Conservation (phyloP, 179 eudicot species). For the Beta corolliflora region DNA sequence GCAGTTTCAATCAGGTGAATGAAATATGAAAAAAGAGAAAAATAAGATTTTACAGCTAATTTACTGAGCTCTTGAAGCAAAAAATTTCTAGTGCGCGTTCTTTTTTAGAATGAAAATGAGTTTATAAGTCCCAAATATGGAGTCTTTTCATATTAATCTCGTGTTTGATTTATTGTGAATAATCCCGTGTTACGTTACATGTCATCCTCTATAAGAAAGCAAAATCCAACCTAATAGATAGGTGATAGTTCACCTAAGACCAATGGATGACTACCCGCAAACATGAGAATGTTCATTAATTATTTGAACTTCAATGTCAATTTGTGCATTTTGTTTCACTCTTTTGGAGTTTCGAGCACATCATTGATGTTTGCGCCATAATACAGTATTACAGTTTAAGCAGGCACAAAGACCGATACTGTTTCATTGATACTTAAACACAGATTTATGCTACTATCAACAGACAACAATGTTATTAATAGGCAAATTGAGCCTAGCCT, state of each 20-base stretch:
- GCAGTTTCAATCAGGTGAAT: slow-evolving; percentile 8
- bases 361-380: neutral
- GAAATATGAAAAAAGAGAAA: neutral
- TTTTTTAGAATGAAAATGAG: neutral
- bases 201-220: too few species aligned
- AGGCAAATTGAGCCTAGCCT: slow-evolving; percentile 3
- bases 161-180: too few species aligned
- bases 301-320: too few species aligned
- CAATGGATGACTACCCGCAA: too few species aligned
- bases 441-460: neutral
- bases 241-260: too few species aligned
- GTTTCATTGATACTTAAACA: neutral
- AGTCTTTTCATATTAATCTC: too few species aligned
- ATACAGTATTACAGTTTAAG: neutral
- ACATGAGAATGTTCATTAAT: too few species aligned
- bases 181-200: too few species aligned
- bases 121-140: too few species aligned
- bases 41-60: slow-evolving; percentile 9
- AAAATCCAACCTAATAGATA: too few species aligned
- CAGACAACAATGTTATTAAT: neutral
- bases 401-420: neutral
- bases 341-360: neutral
- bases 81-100: neutral
- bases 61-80: neutral
- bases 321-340: too few species aligned